Evolutionary conservation across 129 eudicot genomes (phyloP), one percentile per base, ranked within the genome.

Genomic region (Flaveria robusta): DNA sequence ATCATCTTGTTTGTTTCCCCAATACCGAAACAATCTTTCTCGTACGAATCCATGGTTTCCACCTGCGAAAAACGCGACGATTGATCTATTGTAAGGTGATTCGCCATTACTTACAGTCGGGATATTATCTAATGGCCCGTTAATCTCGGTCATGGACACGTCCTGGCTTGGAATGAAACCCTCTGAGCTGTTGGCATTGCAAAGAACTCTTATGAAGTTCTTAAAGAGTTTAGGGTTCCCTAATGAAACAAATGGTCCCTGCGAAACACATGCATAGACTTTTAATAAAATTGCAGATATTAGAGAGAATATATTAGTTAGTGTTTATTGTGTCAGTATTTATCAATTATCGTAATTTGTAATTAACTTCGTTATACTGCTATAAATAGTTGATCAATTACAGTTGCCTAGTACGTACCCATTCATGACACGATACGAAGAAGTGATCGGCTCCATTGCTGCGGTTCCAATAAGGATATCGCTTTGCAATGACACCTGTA

Each of bases 381-480:
- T 34, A 5, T 34, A 34, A 34, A 34, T 34, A 34, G 39, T 34
- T 34, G 39, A 34, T 34, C 39, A 34, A 34, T 34, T 5, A 2
- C 62, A 71, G 29, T 3, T 1, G 1, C 31, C 10, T 3, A 13
- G 10, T 24, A 78, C 83, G 23, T 81, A 92, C 97, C 96, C 97
- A 92, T 71, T 92, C 93, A 76, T 92, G 97, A 52, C 97, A 92
- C 75, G 97, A 83, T 23, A 87, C 84, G 82, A 89, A 89, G 77
- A 89, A 85, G 70, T 92, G 97, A 81, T 92, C 96, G 16, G 93
- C 89, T 0, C 91, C 97, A 7, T 72, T 86, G 75, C 88, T 92
- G 45, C 89, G 85, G 43, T 92, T 89, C 96, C 97, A 92, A 43
- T 73, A 92, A n/a, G 85, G 88, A 43, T 92, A 83, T 60, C 66